These are phyloP conservation scores for Boletus edulis DNA, from an alignment of 768 basidiomycete genomes.

Conservation along the genomic window DNA sequence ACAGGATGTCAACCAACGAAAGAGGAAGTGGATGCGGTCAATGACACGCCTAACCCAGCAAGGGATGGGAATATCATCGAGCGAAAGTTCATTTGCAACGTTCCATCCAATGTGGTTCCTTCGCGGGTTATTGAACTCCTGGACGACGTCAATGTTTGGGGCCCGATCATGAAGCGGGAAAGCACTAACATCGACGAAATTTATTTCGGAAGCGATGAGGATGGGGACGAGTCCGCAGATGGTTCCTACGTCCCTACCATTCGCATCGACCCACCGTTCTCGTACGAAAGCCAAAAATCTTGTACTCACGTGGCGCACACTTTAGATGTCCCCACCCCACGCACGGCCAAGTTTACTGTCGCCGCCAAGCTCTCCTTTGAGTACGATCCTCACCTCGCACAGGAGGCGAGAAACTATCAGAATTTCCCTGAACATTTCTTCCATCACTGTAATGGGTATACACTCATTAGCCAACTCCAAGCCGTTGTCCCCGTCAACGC, in stretches of 20 bases:
- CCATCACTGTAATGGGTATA: slow-evolving; percentile 26
- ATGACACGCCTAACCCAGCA: not conserved
- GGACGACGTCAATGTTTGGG: not conserved
- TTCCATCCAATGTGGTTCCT: not conserved
- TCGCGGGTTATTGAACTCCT: not conserved
- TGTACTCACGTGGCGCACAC: slow-evolving; percentile 1
- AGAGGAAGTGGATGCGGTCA: not conserved
- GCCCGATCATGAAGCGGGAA: not conserved
- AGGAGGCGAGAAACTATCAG: slow-evolving; percentile 30
- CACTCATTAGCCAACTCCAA: slow-evolving; percentile 26
- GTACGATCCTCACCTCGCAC: slow-evolving; percentile 36
- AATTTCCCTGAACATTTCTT: slow-evolving; percentile 28
- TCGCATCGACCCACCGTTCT: slow-evolving; percentile 15
- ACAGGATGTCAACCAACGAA: not conserved
- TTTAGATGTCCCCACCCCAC: not conserved
- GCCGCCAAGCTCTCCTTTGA: slow-evolving; percentile 44
- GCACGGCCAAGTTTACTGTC: slow-evolving; percentile 39
- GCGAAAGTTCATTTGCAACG: slow-evolving; percentile 12
- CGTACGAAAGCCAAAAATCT: slow-evolving; percentile 6
- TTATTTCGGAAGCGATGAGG: not conserved
- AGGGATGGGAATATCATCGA: slow-evolving; percentile 17
- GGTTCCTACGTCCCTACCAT: not conserved
- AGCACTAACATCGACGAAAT: not conserved
- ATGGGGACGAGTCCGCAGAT: not conserved
- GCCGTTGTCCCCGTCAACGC: slow-evolving; percentile 48